Base-by-base conservation (phyloP, 2,329 filamentous ascomycete species). In the Pseudocercospora macadamiae region DNA sequence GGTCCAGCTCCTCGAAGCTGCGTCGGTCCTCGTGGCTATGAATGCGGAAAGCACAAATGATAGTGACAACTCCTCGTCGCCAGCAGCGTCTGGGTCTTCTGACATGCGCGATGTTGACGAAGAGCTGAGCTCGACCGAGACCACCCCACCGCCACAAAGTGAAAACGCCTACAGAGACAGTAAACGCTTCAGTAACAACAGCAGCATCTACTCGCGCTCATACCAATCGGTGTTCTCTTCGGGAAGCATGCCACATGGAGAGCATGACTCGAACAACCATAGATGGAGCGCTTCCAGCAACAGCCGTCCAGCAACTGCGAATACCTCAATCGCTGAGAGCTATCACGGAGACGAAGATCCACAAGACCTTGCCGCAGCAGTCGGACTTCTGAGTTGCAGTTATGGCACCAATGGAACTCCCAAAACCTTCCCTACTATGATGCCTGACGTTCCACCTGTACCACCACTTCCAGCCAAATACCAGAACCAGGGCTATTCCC, bases 11-110 rank as follows among this genome's bases (percentile, higher is more conserved):
- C 85, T 99, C 60, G 95, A 99, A 78, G 95, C 95, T 37, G 95
- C 95, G 36, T 96, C 92, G n/a, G 95, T 97, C 53, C 82, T 99
- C 65, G 89, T 97, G 59, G 88, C 87, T 71, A 97, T 99, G 93
- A 97, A 86, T 71, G 74, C 79, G 57, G 82, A 89, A 62, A 82
- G 81, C 48, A 79, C 83, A 68, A 86, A 85, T 69, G 83, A 87
- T 62, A 96, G 91, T 75, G 91, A 96, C 71, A 82, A 87, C 54
- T 93, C 92, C 32, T 95, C 91, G 30, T 96, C 93, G 18, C 91
- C 93, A 2, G 87, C 87, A 19, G 89, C 89, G 18, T 96, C 91
- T 26, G 87, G 86, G 23, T 91, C 88, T 54, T 96, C 90, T 23
- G 91, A 93, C 64, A 74, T 82, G 57, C 86, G 84, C 54, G 87